These are phyloP conservation scores for Myxozyma neotropica DNA, from an alignment of 805 yeast genomes.

Conservation along the genomic window DNA sequence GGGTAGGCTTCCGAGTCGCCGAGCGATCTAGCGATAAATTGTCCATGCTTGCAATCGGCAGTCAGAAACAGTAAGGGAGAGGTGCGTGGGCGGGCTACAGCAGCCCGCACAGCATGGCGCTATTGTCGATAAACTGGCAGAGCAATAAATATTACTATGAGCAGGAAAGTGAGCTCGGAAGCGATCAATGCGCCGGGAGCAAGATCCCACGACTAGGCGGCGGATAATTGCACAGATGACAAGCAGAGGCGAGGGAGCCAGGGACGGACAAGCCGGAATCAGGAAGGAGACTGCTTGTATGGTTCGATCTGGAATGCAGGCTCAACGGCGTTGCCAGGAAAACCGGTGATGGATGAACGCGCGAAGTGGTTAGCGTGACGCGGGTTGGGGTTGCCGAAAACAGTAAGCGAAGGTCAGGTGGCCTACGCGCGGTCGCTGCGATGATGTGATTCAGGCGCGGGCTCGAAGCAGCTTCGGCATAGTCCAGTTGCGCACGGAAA, in stretches of 20 bases:
- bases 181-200: too few relatives aligned
- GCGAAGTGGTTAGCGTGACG: constrained; percentile 9
- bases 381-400: constrained; percentile 10
- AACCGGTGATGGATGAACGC: constrained; percentile 9
- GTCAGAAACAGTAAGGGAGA: neutral
- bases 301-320: neutral
- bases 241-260: too few relatives aligned
- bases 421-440: neutral
- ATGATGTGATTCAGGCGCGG: too few relatives aligned
- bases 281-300: too few relatives aligned
- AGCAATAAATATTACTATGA: neutral
- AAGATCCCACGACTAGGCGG: too few relatives aligned
- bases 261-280: too few relatives aligned
- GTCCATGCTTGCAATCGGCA: neutral
- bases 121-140: neutral
- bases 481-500: too few relatives aligned
- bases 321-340: neutral
- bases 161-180: neutral
- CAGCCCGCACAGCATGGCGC: constrained; percentile 9
- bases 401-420: constrained; percentile 13
- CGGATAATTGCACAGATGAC: neutral
- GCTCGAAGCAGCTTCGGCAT: too few relatives aligned
- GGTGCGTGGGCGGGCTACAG: neutral
- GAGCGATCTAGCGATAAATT: neutral
- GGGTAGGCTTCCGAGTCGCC: neutral